Percentiles rank a stretch among this genome's conserved stretches.
phyloP scores from a whole-genome alignment of 2,329 filamentous ascomycete genomes.

The Grosmannia serpens region DNA sequence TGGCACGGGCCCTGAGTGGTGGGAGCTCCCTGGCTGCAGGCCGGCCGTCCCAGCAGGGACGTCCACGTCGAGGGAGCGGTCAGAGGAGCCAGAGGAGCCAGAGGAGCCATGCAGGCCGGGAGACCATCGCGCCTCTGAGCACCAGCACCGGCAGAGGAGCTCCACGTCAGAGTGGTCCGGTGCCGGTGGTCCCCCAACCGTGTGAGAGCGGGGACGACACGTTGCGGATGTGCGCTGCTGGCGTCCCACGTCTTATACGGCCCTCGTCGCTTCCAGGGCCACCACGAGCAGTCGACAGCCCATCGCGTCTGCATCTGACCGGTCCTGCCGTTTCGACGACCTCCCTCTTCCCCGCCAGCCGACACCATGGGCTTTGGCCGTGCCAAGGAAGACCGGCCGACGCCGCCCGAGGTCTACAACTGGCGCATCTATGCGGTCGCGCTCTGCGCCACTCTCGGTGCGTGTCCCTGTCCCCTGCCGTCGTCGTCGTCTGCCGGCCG shows the following conservation, averaged over 20 bases:
- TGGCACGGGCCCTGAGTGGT: no score
- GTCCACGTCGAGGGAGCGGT: neutral
- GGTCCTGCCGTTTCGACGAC: no score
- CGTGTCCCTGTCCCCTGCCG: neutral
- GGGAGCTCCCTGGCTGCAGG: no score
- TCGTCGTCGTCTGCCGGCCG: no score
- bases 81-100: no score
- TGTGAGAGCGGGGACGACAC: neutral
- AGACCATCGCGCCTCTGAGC: no score
- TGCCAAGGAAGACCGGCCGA: neutral
- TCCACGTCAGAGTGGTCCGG: neutral
- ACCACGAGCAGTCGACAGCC: no score
- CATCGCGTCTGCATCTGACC: no score
- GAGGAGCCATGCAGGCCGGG: neutral
- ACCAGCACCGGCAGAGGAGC: neutral
- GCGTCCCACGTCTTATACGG: neutral
- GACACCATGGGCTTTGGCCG: neutral
- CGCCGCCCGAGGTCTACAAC: slow-evolving; percentile 1
- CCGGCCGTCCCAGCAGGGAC: no score
- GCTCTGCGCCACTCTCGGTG: neutral
- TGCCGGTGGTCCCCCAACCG: neutral
- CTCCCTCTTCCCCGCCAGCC: no score
- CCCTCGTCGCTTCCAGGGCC: neutral
- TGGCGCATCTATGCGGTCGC: neutral
- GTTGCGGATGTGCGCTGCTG: neutral